Percentiles rank a stretch among this genome's conserved stretches.
Evolutionary conservation across 805 yeast genomes (phyloP).

Genomic region (Teunomyces funiuensis): DNA sequence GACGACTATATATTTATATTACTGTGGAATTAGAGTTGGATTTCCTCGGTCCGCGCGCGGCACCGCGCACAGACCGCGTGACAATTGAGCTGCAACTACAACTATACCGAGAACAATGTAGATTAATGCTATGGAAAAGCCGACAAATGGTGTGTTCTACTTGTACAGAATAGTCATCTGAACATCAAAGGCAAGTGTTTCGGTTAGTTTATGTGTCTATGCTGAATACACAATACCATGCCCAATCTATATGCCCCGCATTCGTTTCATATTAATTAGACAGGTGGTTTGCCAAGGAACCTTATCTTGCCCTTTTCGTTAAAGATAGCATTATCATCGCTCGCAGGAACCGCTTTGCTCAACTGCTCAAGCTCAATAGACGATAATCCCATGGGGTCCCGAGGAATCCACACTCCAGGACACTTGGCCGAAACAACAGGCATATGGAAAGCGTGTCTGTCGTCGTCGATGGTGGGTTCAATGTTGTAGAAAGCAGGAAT

Average conservation of each 20-base stretch:
- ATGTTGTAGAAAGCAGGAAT: conserved; percentile 37
- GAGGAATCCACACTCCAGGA: conserved; percentile 91
- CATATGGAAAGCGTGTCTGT: conserved; percentile 65
- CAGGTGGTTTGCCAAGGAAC: conserved; percentile 36
- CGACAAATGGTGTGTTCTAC: no score
- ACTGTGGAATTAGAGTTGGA: no score
- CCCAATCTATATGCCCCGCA: not conserved
- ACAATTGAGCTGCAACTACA: no score
- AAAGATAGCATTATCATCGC: conserved; percentile 67
- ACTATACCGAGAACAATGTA: no score
- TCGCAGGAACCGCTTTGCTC: conserved; percentile 54
- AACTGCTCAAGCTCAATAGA: conserved; percentile 56
- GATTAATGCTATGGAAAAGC: no score
- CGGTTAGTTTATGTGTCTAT: no score
- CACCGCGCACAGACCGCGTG: no score
- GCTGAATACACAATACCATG: no score
- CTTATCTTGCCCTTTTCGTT: conserved; percentile 31
- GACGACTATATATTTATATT: not conserved
- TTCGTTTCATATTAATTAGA: no score
- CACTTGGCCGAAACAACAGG: conserved; percentile 71
- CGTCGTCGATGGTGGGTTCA: conserved; percentile 45
- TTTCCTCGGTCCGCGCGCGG: not conserved
- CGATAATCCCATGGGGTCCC: conserved; percentile 83
- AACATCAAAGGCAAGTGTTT: no score
- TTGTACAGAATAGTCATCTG: no score